Evolutionary conservation across 805 yeast species (phyloP).

Genomic region (Spencermartinsiella europaea): DNA sequence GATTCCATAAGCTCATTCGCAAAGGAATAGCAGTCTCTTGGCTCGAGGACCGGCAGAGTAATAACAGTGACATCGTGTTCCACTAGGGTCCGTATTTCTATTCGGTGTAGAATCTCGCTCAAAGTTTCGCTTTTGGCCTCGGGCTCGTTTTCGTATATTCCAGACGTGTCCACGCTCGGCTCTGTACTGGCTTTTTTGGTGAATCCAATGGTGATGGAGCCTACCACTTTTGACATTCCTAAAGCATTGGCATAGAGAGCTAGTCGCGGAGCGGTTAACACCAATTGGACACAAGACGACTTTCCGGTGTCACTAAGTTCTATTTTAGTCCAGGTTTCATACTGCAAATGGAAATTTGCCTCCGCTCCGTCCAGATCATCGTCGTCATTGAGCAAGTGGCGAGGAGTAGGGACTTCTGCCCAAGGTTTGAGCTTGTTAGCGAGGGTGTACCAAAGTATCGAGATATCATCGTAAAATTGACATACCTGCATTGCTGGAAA

Average conservation of each 20-base stretch:
- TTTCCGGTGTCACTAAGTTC: neutral
- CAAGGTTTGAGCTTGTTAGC: conserved; percentile 30
- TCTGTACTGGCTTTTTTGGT: neutral
- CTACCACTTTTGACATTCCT: neutral
- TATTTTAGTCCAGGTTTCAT: conserved; percentile 17
- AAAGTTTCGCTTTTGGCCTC: conserved; percentile 9
- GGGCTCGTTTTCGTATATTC: conserved; percentile 15
- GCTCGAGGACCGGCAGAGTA: conserved; percentile 13
- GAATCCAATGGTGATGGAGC: conserved; percentile 5
- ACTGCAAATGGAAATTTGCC: conserved; percentile 9
- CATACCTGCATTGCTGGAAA: neutral
- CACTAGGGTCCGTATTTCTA: conserved; percentile 1
- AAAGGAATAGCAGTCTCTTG: conserved; percentile 15
- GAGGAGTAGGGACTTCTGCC: conserved; percentile 44
- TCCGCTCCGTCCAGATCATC: conserved; percentile 24
- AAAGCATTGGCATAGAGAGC: conserved; percentile 8
- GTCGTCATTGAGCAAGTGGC: conserved; percentile 48
- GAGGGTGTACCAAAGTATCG: neutral
- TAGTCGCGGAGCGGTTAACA: conserved; percentile 19
- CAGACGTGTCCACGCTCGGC: neutral
- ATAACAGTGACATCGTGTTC: conserved; percentile 7
- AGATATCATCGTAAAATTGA: neutral
- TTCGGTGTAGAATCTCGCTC: conserved; percentile 1
- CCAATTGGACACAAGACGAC: conserved; percentile 2
- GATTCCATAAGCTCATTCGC: conserved; percentile 11